Percentiles rank a stretch among this genome's conserved stretches.
Conservation (phyloP, 495 filamentous ascomycete species). For the Penicillium silybi region DNA sequence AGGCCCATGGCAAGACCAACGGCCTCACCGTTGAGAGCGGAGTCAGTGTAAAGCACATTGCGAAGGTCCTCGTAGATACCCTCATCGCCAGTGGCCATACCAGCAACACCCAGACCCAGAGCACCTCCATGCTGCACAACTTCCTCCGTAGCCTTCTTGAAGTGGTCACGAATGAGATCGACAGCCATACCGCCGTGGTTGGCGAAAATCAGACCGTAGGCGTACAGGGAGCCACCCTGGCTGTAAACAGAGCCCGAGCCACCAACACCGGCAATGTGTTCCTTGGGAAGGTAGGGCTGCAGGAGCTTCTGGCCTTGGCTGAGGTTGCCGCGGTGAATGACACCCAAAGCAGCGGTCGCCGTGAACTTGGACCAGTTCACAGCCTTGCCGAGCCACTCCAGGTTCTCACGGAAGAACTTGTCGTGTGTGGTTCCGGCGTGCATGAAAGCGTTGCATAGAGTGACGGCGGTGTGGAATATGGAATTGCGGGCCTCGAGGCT, state of each 20-base stretch:
- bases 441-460: constrained; percentile 98
- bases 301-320: constrained; percentile 89
- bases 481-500: constrained; percentile 94
- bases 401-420: constrained; percentile 93
- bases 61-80: constrained; percentile 90
- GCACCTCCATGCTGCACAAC: constrained; percentile 97
- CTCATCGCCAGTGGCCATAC: constrained; percentile 91
- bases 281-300: constrained; percentile 87
- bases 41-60: constrained; percentile 82
- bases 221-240: constrained; percentile 93
- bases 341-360: constrained; percentile 91
- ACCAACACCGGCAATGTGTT: constrained; percentile 55
- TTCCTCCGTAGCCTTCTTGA: constrained; percentile 83
- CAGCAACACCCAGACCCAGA: constrained; percentile 90
- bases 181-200: constrained; percentile 95
- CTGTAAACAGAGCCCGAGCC: constrained; percentile 83
- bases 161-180: constrained; percentile 81
- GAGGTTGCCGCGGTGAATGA: constrained; percentile 93
- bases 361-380: constrained; percentile 99
- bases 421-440: constrained; percentile 98
- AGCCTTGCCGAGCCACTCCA: constrained; percentile 98
- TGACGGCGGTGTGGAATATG: constrained; percentile 96
- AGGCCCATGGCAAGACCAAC: constrained; percentile 94
- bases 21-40: constrained; percentile 93
- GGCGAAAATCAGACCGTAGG: constrained; percentile 92